phyloP scores from a whole-genome alignment of 1,284 basidiomycete species.

The Apiotrichum gracile region DNA sequence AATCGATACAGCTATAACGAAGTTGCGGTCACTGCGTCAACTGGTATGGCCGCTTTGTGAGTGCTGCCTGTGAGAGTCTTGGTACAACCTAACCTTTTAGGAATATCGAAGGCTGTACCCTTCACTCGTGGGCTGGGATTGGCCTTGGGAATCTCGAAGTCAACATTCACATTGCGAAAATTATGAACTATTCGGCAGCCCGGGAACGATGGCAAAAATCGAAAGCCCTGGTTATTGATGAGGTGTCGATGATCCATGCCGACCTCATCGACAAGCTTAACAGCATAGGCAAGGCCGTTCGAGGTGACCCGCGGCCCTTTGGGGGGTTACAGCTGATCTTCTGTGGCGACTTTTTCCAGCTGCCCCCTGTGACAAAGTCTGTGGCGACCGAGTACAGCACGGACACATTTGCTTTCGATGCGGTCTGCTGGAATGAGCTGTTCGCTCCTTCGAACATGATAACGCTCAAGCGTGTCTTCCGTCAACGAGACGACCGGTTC shows the following conservation, averaged over 20 bases:
- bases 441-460: constrained; percentile 21
- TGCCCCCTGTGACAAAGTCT: constrained; percentile 72
- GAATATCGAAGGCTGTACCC: constrained; percentile 58
- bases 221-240: constrained; percentile 62
- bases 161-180: too few relatives aligned
- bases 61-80: constrained; percentile 2
- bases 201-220: constrained; percentile 53
- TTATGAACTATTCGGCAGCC: too few relatives aligned
- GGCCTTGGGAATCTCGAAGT: constrained; percentile 53
- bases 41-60: constrained; percentile 48
- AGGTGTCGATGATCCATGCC: constrained; percentile 61
- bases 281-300: constrained; percentile 58
- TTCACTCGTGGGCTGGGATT: constrained; percentile 56
- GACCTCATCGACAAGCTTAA: constrained; percentile 76
- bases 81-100: constrained; percentile 22
- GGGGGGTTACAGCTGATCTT: constrained; percentile 80
- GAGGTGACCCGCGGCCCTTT: constrained; percentile 63
- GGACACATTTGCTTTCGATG: constrained; percentile 39
- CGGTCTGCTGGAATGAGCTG: constrained; percentile 22
- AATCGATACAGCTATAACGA: constrained; percentile 8
- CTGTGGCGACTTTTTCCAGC: constrained; percentile 47
- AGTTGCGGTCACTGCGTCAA: constrained; percentile 75
- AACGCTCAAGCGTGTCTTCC: constrained; percentile 70
- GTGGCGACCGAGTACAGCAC: constrained; percentile 47
- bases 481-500: constrained; percentile 51